Base-by-base conservation (phyloP, 495 filamentous ascomycete species). In the Pyrenula aspistea region DNA sequence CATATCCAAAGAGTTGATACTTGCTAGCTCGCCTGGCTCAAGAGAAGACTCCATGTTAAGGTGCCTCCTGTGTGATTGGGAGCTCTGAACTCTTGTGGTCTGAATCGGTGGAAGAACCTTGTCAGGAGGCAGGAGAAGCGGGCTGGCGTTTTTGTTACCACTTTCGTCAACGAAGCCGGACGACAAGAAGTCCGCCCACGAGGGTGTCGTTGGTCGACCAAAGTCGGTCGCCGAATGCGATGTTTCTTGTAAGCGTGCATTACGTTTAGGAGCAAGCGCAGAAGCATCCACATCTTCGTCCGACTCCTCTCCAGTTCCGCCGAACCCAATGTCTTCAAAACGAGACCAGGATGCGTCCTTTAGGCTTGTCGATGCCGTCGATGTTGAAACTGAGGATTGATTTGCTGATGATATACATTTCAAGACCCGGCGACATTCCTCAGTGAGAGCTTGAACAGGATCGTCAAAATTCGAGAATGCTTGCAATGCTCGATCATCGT, bases 141-240 rank as follows among this genome's bases (percentile, higher is more conserved):
- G 78, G 15, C 82, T 74, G 19, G 71, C 55, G 51, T 70, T 75
- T 24, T 73, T 68, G 55, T 75, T 72, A 4, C 65, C 71, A 10
- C 72, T 74, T 53, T 93, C 86, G 58, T 94, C 88, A 20, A 83
- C 77, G 61, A 98, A 98, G 0, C 93, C 93, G 50, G 88, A 90
- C 2, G 88, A 94, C 61, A 98, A 77, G 68, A 98, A 98, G 65
- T 98, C 93, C 10, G 91, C 91, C 91, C 91, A 96, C 1, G 93
- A 97, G 10, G 93, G 93, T 2, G 93, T 98, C 0, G 91, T 96
- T 2, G 93, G 94, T 49, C 93, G 80, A 19, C 83, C 90, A 57
- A 87, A 66, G 57, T 87, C 83, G 42, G 77, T 77, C 47, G 64
- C 73, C 50, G 65, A 65, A 15, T 42, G 31, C 31, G 31, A 42